phyloP scores from a whole-genome alignment of 345 rosid genomes.

The Linum usitatissimum region DNA sequence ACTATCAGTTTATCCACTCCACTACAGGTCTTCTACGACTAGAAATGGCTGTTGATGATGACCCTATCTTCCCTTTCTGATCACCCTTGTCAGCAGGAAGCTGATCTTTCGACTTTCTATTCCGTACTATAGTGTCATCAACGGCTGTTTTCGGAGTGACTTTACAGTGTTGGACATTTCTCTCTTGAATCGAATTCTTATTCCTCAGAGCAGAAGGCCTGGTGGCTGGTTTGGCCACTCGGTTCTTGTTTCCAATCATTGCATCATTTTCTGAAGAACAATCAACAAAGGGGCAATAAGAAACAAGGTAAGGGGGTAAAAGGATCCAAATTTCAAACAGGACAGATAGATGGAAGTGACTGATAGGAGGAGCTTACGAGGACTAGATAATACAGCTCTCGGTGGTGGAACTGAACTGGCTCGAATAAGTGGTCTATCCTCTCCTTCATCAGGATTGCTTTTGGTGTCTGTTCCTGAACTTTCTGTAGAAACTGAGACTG shows the following conservation, averaged over 20 bases:
- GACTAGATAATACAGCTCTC: conserved; percentile 65
- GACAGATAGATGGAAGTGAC: no score
- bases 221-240: conserved; percentile 11
- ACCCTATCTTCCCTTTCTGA: conserved; percentile 18
- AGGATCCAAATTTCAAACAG: background rate
- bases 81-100: conserved; percentile 11
- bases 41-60: conserved; percentile 13
- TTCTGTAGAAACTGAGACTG: background rate
- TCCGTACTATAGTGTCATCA: conserved; percentile 4
- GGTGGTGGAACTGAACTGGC: conserved; percentile 45
- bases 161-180: conserved; percentile 23
- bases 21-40: conserved; percentile 15
- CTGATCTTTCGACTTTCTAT: conserved; percentile 17
- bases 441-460: conserved; percentile 14
- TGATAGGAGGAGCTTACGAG: conserved; percentile 25
- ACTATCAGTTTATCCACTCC: background rate
- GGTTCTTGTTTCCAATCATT: conserved; percentile 36
- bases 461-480: conserved; percentile 24
- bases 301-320: background rate
- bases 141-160: conserved; percentile 6
- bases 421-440: conserved; percentile 32
- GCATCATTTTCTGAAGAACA: conserved; percentile 39
- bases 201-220: conserved; percentile 22
- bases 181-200: conserved; percentile 17
- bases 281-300: background rate